Base-by-base conservation (phyloP, 2,329 filamentous ascomycete species). In the Phoma sp. region DNA sequence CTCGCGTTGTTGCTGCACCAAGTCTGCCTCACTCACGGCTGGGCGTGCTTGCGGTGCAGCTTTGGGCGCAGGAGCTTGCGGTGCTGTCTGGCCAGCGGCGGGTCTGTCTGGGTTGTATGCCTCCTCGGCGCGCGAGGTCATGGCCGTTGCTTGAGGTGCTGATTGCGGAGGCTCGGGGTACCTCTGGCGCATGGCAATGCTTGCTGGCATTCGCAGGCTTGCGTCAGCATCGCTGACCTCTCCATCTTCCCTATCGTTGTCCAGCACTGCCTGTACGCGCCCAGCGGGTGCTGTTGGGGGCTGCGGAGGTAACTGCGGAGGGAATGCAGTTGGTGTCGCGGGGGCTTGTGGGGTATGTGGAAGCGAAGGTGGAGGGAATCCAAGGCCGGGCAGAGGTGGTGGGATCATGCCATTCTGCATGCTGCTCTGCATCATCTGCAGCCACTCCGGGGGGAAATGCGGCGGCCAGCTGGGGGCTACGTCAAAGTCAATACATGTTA, bases 181-280 rank as follows among this genome's bases (percentile, higher is more conserved):
- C 10, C 46, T 32, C 17, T 42, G 55, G 18, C 48, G 53, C 23
- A 56, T 56, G 40, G 25, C 42, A 17, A 53, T 56, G 26, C 15
- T 37, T 5, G 56, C 59, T 21, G 62, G 58, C 10, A 55, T 48
- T 17, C 55, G 48, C 20, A 62, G 57, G 26, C 45, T 30, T 5
- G 18, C 56, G 15, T 68, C 71, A 6, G 57, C 53, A n/a, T 93
- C 91, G 59, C 86, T 90, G 25, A 95, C 72, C 71, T 96, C 91
- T 14, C 89, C 90, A 65, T 96, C 91, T 66, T 95, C 90, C 50
- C 77, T 77, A 51, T 83, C 81, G 48, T 73, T 72, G 38, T 79
- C 71, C 42, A 72, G 61, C 25, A 71, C 66, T 14, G 72, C 66
- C 25, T 59, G 57, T 10, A 73, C 38, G 42, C 69, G 69, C 21